phyloP scores from a whole-genome alignment of 2,329 filamentous ascomycete genomes.

The Xylariaceae sp. region DNA sequence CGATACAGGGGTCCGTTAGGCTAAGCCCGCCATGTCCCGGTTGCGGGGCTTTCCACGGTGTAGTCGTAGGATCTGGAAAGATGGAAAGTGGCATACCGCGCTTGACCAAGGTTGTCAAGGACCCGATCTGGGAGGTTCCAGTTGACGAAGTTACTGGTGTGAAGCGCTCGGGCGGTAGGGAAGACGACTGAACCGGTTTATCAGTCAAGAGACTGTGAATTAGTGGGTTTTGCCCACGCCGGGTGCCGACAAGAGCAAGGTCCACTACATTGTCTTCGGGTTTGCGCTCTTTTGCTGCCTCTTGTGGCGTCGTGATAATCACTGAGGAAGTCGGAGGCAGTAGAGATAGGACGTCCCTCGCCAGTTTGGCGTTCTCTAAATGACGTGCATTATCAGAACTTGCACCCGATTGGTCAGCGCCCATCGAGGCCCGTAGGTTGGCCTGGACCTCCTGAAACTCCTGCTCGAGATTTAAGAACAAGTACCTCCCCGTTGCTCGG shows the following conservation, averaged over 20 bases:
- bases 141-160: conserved; percentile 37
- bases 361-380: conserved; percentile 69
- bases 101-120: conserved; percentile 78
- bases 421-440: conserved; percentile 46
- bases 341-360: conserved; percentile 65
- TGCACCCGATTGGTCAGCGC: conserved; percentile 29
- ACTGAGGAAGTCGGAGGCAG: conserved; percentile 82
- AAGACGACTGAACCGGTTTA: conserved; percentile 88
- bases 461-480: conserved; percentile 91
- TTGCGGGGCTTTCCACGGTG: conserved; percentile 64
- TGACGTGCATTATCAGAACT: conserved; percentile 31
- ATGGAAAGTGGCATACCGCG: conserved; percentile 85
- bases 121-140: conserved; percentile 33
- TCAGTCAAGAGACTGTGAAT: conserved; percentile 96
- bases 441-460: conserved; percentile 69
- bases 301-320: conserved; percentile 79
- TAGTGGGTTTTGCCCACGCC: conserved; percentile 68
- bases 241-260: conserved; percentile 46
- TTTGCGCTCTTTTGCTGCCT: conserved; percentile 59
- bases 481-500: conserved; percentile 61
- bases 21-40: conserved; percentile 58
- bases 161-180: conserved; percentile 70
- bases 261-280: conserved; percentile 53
- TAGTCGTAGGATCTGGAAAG: conserved; percentile 63
- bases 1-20: conserved; percentile 75